Conservation (phyloP, 2,329 filamentous ascomycete genomes). For the Hypoxylon sp. region DNA sequence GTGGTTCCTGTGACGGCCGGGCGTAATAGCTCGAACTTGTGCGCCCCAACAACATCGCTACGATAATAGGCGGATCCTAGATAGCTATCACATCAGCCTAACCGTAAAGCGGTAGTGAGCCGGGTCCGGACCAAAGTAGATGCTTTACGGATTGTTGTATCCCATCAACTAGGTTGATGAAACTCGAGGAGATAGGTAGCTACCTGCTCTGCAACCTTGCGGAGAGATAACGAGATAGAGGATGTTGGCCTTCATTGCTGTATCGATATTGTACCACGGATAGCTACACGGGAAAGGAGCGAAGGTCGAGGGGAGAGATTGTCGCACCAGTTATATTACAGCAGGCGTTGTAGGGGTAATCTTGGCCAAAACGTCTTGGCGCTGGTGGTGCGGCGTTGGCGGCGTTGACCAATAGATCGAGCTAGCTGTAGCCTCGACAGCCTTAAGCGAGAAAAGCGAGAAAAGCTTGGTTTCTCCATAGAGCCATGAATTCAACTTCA, state of each 20-base stretch:
- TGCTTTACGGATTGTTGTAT: slow-evolving; percentile 20
- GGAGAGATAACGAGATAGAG: slow-evolving; percentile 14
- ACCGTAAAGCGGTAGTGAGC: slow-evolving; percentile 15
- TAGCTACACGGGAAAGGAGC: neutral
- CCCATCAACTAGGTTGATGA: slow-evolving; percentile 37
- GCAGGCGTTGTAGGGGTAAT: slow-evolving; percentile 29
- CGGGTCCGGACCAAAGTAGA: slow-evolving; percentile 18
- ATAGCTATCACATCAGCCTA: slow-evolving; percentile 18
- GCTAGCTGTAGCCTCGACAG: slow-evolving; percentile 33
- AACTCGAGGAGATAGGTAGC: slow-evolving; percentile 40
- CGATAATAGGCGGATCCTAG: slow-evolving; percentile 8
- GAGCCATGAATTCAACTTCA: neutral
- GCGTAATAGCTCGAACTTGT: slow-evolving; percentile 21
- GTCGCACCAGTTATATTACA: slow-evolving; percentile 36
- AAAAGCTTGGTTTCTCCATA: slow-evolving; percentile 32
- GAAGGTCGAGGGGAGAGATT: slow-evolving; percentile 19
- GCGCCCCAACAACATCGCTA: slow-evolving; percentile 22
- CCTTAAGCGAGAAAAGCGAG: slow-evolving; percentile 16
- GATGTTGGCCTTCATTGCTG: slow-evolving; percentile 4
- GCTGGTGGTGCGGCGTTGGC: slow-evolving; percentile 29
- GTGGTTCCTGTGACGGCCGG: slow-evolving; percentile 19
- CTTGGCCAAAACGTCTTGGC: slow-evolving; percentile 48
- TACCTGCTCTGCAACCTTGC: slow-evolving; percentile 34
- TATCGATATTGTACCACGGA: slow-evolving; percentile 15
- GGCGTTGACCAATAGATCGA: slow-evolving; percentile 32